Conservation (phyloP, 2,329 filamentous ascomycete species). For the Aureobasidium leucospermi region DNA sequence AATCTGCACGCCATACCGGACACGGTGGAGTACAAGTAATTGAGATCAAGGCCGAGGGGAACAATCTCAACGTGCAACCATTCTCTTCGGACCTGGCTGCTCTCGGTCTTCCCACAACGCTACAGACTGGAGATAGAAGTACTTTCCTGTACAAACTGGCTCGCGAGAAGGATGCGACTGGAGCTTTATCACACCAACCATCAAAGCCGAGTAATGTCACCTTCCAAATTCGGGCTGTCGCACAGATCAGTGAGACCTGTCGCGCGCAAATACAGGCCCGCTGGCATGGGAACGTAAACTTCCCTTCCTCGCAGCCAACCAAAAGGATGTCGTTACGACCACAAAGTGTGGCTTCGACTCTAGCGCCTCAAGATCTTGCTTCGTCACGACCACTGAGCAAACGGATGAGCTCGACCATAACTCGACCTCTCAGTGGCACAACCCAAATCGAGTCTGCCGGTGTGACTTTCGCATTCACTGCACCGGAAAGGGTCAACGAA, state of each 20-base stretch:
- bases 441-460: slow-evolving; percentile 32
- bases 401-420: neutral
- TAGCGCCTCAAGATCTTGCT: neutral
- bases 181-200: neutral
- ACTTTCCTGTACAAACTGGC: slow-evolving; percentile 60
- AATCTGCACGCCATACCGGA: slow-evolving; percentile 63
- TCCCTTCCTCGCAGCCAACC: neutral
- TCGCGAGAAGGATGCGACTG: slow-evolving; percentile 34
- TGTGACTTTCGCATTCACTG: slow-evolving; percentile 66
- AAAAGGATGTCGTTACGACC: neutral
- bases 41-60: slow-evolving; percentile 50
- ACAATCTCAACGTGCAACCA: slow-evolving; percentile 52
- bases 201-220: neutral
- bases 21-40: slow-evolving; percentile 54
- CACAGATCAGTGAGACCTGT: slow-evolving; percentile 50
- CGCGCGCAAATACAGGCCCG: slow-evolving; percentile 24
- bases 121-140: slow-evolving; percentile 64
- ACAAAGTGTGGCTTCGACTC: neutral
- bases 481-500: slow-evolving; percentile 51
- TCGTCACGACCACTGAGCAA: slow-evolving; percentile 2
- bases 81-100: slow-evolving; percentile 44
- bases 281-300: slow-evolving; percentile 18
- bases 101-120: slow-evolving; percentile 42
- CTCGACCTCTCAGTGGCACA: slow-evolving; percentile 2
- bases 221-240: slow-evolving; percentile 53